Evolutionary conservation across 1,284 basidiomycete species (phyloP), one percentile per base, ranked within the genome.

Genomic region (Dichomitus squalens): DNA sequence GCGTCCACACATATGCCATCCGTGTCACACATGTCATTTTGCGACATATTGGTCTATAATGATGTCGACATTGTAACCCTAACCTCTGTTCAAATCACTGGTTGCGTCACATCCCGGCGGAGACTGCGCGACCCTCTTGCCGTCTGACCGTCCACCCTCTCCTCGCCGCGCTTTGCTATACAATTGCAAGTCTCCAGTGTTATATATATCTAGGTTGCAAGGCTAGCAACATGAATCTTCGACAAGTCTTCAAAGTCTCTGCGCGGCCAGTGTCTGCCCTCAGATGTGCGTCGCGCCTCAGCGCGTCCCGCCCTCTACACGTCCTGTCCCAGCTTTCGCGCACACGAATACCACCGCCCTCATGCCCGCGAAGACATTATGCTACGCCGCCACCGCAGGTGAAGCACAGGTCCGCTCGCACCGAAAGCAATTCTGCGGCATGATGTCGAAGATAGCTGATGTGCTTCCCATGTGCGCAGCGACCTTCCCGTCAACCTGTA

Each of bases 401-500:
- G 43, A 68, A 64, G 40, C 60, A 61, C 52, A 71, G 67, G 70
- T 72, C 51, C 53, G 69, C 56, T 57, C 44, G 29, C 50, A 55
- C 12, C 40, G 16, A 25, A 68, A 66, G 67, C 68, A 21, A 52
- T 61, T 50, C 16, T 36, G 38, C 34, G 27, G 27, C 20, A 46
- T 47, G 34, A 48, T 47, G 46, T 50, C 44, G 46, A 46, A 21
- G 27, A 39, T 27, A 21, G 55, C 49, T 59, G 38, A 63, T 50
- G 25, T 43, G 33, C 36, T 57, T 46, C 50, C 54, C 41, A 54
- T 52, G 9, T 41, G 23, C 51, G 49, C 64, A 73, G 71, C 65
- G 68, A 82, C 31, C 69, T 95, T n/a, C 74, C 84, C 1, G 78
- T 80, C 60, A 80, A 86, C 36, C 77, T 82, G 60, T 99, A 98